Conservation (phyloP, 2,329 filamentous ascomycete species). For the Nothophaeocryptopus gaeumannii region DNA sequence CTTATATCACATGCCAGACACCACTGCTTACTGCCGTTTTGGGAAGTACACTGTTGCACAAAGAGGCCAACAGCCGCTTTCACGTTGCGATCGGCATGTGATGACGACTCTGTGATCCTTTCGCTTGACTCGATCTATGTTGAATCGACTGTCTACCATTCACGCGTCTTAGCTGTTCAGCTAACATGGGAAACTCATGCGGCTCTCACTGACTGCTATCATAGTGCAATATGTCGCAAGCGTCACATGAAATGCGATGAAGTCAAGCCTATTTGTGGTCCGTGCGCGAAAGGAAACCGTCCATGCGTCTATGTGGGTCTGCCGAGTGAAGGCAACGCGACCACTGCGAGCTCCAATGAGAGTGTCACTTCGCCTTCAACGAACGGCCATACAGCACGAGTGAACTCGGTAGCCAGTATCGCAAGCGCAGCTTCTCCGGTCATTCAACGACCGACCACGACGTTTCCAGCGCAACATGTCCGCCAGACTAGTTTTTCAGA, state of each 20-base stretch:
- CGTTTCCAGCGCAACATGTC: no score
- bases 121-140: no score
- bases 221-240: constrained; percentile 31
- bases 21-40: no score
- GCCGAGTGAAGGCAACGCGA: neutral
- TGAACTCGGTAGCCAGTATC: neutral
- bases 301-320: constrained; percentile 40
- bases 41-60: no score
- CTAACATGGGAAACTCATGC: neutral
- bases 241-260: constrained; percentile 54
- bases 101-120: no score
- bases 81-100: no score
- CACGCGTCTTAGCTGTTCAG: no score
- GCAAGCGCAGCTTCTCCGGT: constrained; percentile 4
- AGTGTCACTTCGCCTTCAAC: neutral
- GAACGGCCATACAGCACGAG: neutral
- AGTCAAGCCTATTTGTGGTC: constrained; percentile 43
- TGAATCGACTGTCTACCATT: no score
- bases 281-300: constrained; percentile 45
- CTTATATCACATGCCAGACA: neutral
- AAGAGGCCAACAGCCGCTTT: no score
- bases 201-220: constrained; percentile 3
- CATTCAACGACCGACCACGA: no score
- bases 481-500: no score
- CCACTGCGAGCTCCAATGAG: neutral